phyloP scores from a whole-genome alignment of 23 red algal genomes.

The Gracilaria domingensis region DNA sequence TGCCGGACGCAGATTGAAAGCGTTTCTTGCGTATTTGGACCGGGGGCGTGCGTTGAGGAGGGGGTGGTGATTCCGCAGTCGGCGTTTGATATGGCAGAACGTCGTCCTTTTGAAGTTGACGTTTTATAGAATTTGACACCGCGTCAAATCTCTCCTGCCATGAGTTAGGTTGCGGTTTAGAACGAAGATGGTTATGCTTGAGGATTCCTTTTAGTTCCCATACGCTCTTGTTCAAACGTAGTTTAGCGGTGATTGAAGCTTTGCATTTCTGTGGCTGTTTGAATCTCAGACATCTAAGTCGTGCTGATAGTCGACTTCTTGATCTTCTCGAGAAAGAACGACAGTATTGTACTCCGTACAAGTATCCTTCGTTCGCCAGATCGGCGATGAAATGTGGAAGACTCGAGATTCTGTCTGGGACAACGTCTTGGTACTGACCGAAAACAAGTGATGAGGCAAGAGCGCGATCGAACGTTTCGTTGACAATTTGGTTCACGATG shows the following conservation, averaged over 20 bases:
- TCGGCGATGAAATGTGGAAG: background rate
- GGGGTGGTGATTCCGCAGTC: background rate
- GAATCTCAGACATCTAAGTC: background rate
- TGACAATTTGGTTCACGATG: background rate
- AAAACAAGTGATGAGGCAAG: background rate
- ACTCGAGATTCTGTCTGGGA: background rate
- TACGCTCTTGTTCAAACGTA: background rate
- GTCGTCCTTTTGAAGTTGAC: background rate
- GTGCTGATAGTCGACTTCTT: background rate
- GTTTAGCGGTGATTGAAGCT: conserved; percentile 3
- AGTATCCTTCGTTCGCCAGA: background rate
- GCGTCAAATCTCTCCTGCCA: background rate
- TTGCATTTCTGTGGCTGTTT: background rate
- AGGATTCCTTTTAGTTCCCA: conserved; percentile 6
- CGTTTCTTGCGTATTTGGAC: background rate
- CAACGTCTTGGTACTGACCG: background rate
- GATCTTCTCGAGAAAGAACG: background rate
- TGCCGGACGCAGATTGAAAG: too few relatives aligned
- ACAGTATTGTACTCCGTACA: background rate
- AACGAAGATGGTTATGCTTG: conserved; percentile 12
- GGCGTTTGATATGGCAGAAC: background rate
- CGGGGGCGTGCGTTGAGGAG: background rate
- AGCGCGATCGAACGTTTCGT: background rate
- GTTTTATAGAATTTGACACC: background rate
- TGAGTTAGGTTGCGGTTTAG: background rate